Evolutionary conservation across 768 basidiomycete genomes (phyloP), one percentile per base, ranked within the genome.

Genomic region (Rhizopogon vinicolor): DNA sequence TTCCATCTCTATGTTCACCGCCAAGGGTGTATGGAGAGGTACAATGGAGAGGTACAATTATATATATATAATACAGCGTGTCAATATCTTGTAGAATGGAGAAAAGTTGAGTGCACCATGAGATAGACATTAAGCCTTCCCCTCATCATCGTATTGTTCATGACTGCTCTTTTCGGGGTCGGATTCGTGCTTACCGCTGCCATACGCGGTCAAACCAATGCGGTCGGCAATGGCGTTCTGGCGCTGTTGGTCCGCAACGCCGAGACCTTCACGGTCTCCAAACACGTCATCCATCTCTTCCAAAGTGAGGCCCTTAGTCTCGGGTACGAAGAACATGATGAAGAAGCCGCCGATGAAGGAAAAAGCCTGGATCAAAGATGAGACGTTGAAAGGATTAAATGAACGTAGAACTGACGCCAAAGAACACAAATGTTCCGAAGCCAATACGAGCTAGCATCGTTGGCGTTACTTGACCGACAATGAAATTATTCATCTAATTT

Each of bases 251-350:
- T 91, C 89, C 16, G 81, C 79, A 10, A 73, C 73, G 1, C 79
- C 83, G 44, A 85, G 69, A 37, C 81, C 81, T 45, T 66, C 68
- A 8, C 71, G 73, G 51, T 80, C 81, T 33, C 85, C 84, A 67
- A 92, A 92, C 18, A 87, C 80, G 29, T 81, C 80, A 68, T 92
- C 89, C 82, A 91, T 87, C 68, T 91, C 87, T 64, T 91, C 89
- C 44, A 91, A 74, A 3, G 82, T 80, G 3, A 87, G 74, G 33
- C 82, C 84, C 71, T 88, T 88, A 14, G 85, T 87, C 71, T 87
- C 85, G n/a, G 86, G 86, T 1, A 86, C 85, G 43, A 85, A 78
- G 72, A 86, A 79, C 61, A 82, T 62, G 62, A 91, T 72, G 68
- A 89, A 87, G 16, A 86, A 54, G 18, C 83, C 84, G 48, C 87